Evolutionary conservation across 2,329 filamentous ascomycete species (phyloP).

Genomic region (Aureobasidium vineae): DNA sequence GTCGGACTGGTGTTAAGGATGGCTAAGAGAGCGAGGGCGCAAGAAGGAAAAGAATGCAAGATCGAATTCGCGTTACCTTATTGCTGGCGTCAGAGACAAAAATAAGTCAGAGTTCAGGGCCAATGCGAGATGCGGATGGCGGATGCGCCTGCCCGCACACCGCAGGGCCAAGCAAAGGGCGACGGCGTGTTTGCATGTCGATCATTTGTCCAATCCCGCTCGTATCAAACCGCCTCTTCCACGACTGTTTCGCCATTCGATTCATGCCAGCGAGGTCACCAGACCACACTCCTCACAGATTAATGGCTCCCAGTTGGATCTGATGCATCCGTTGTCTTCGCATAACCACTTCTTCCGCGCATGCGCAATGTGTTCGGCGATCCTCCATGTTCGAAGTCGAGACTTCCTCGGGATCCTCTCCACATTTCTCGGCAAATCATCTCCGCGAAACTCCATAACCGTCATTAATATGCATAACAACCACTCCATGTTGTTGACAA

Average conservation of each 20-base stretch:
- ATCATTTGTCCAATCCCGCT: constrained; percentile 14
- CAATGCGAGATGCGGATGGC: constrained; percentile 18
- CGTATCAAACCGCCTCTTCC: constrained; percentile 11
- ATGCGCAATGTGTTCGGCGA: not conserved
- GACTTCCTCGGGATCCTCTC: not conserved
- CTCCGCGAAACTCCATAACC: constrained; percentile 6
- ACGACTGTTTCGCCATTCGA: not conserved
- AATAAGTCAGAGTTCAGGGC: constrained; percentile 22
- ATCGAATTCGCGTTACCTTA: not conserved
- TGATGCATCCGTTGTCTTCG: not conserved
- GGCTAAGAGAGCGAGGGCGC: not conserved
- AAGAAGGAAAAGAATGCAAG: not conserved
- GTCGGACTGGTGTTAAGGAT: not conserved
- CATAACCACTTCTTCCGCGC: not conserved
- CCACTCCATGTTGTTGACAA: not conserved
- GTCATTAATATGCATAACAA: constrained; percentile 21
- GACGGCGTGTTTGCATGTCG: constrained; percentile 2
- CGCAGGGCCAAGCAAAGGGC: constrained; percentile 20
- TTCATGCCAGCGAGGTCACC: not conserved
- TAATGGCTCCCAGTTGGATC: not conserved
- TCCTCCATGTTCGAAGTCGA: not conserved
- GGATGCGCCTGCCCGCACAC: constrained; percentile 7
- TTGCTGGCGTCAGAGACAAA: constrained; percentile 23
- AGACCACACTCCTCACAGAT: not conserved
- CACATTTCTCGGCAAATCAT: constrained; percentile 13